These are phyloP conservation scores for Penicillium samsonianum DNA, from an alignment of 495 filamentous ascomycete species.

Conservation along the genomic window DNA sequence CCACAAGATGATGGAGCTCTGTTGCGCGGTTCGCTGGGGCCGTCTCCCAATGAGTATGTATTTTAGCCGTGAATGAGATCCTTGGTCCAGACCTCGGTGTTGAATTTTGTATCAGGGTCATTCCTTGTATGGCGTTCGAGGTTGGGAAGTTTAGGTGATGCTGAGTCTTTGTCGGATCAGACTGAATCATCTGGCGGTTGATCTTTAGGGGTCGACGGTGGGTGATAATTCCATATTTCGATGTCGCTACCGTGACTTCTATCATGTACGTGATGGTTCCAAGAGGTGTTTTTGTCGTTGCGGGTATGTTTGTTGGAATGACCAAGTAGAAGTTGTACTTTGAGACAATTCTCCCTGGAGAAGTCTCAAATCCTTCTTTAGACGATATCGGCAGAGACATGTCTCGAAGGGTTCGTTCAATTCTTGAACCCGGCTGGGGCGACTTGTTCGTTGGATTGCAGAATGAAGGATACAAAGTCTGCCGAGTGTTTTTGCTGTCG, in stretches of 20 bases:
- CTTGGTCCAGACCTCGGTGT: not conserved
- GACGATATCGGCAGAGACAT: not conserved
- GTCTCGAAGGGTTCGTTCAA: not conserved
- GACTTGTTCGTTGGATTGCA: not conserved
- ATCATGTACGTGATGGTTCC: not conserved
- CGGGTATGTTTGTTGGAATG: not conserved
- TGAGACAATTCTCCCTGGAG: not conserved
- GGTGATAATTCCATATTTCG: not conserved
- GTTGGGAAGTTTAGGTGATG: not conserved
- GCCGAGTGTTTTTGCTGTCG: not conserved
- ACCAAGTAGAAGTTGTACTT: not conserved
- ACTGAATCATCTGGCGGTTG: not conserved
- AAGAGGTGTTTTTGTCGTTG: not conserved
- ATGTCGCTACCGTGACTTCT: not conserved
- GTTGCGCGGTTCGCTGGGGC: not conserved
- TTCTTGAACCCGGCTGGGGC: too few species aligned
- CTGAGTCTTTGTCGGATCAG: not conserved
- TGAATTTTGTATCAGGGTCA: not conserved
- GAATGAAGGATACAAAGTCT: not conserved
- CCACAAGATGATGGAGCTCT: not conserved
- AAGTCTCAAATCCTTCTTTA: not conserved
- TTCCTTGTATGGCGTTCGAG: not conserved
- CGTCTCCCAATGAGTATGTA: not conserved
- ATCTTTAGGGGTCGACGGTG: not conserved
- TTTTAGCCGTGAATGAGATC: conserved; percentile 2